Evolutionary conservation across 164 flowering plant genomes (phyloP).

Genomic region (Macadamia tetraphylla): DNA sequence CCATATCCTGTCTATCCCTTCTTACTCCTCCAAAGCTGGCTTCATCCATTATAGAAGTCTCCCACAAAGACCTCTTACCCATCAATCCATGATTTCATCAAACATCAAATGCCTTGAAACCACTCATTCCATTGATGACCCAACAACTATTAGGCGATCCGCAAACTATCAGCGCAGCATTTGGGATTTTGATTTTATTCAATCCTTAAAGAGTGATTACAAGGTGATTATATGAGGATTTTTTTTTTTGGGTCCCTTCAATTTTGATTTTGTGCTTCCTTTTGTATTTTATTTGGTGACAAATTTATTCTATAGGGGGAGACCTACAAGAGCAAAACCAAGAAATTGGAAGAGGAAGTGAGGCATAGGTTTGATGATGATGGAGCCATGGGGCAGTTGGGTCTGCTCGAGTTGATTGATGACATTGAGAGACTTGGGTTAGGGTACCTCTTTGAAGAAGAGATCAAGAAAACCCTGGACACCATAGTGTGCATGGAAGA

Average conservation of each 20-base stretch:
- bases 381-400: background rate
- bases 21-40: too few relatives aligned
- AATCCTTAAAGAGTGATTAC: constrained; percentile 2
- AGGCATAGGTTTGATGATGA: background rate
- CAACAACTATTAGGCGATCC: background rate
- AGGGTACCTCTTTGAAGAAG: background rate
- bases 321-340: background rate
- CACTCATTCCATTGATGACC: too few relatives aligned
- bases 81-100: too few relatives aligned
- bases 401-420: constrained; percentile 5
- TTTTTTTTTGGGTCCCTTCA: too few relatives aligned
- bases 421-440: constrained; percentile 7
- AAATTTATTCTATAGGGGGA: background rate
- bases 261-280: background rate
- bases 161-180: background rate
- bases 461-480: background rate
- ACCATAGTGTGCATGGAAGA: background rate
- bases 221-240: background rate
- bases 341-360: background rate
- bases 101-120: too few relatives aligned
- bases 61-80: too few relatives aligned
- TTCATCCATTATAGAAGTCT: too few relatives aligned
- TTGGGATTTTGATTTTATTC: background rate
- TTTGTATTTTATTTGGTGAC: too few relatives aligned
- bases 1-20: too few relatives aligned